Conservation (phyloP, 2,329 filamentous ascomycete species). For the Pseudofabraea citricarpa region DNA sequence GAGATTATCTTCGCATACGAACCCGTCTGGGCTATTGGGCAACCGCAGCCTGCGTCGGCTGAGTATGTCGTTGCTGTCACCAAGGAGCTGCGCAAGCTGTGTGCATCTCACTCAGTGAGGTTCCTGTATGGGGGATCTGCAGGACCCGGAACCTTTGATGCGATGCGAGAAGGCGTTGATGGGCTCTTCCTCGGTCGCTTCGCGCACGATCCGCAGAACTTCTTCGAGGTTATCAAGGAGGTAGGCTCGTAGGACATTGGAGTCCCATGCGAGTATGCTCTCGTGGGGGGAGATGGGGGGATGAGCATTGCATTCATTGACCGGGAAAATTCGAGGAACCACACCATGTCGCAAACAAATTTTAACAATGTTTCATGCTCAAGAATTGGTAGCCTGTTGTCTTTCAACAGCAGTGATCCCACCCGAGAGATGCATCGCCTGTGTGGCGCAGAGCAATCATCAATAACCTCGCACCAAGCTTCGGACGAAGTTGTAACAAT, state of each 20-base stretch:
- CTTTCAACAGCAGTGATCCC: too few relatives aligned
- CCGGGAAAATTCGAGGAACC: too few relatives aligned
- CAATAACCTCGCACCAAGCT: neutral
- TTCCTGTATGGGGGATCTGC: slow-evolving; percentile 82
- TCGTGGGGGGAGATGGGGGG: neutral
- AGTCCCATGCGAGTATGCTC: neutral
- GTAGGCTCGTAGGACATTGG: slow-evolving; percentile 37
- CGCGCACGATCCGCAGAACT: slow-evolving; percentile 69
- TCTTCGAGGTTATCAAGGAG: slow-evolving; percentile 68
- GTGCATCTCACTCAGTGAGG: slow-evolving; percentile 58
- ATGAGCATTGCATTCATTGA: too few relatives aligned
- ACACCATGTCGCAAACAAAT: too few relatives aligned
- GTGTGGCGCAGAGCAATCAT: neutral
- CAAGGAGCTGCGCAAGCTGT: slow-evolving; percentile 35
- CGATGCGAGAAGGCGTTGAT: slow-evolving; percentile 65
- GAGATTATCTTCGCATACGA: slow-evolving; percentile 80
- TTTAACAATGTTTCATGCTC: too few relatives aligned
- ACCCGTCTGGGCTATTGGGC: slow-evolving; percentile 85
- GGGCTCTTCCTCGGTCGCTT: slow-evolving; percentile 79
- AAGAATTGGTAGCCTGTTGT: too few relatives aligned
- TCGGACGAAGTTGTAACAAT: neutral
- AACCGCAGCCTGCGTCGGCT: slow-evolving; percentile 63
- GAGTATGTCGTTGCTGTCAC: slow-evolving; percentile 66
- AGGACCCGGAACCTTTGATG: slow-evolving; percentile 69
- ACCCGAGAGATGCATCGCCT: neutral